phyloP scores from a whole-genome alignment of 768 basidiomycete species.

The Hygrocybe punicea region DNA sequence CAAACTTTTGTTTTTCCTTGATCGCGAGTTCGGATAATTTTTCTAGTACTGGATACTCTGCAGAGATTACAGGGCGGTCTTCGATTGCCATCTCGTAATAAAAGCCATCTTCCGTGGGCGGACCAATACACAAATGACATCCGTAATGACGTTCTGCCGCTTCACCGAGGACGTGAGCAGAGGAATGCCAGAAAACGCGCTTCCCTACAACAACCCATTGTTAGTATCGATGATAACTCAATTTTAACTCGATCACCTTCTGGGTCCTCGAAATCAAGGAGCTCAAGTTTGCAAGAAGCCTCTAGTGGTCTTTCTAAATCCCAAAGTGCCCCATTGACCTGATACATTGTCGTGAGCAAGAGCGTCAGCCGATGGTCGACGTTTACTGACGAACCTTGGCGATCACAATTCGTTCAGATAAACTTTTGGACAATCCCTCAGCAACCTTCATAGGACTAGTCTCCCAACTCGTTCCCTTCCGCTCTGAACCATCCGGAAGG shows the following conservation, averaged over 20 bases:
- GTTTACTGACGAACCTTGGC: slow-evolving; percentile 64
- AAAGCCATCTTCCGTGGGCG: slow-evolving; percentile 97
- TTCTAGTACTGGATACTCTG: slow-evolving; percentile 87
- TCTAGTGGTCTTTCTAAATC: slow-evolving; percentile 96
- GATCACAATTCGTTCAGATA: slow-evolving; percentile 88
- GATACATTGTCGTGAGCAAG: neutral
- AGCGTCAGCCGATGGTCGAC: neutral
- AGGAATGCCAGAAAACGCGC: slow-evolving; percentile 99
- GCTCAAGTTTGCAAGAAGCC: slow-evolving; percentile 68
- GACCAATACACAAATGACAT: slow-evolving; percentile 94
- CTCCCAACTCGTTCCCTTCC: slow-evolving; percentile 88
- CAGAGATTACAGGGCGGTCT: slow-evolving; percentile 73
- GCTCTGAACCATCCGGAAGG: slow-evolving; percentile 79
- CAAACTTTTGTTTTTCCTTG: slow-evolving; percentile 97
- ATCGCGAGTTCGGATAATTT: slow-evolving; percentile 82
- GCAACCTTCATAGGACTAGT: slow-evolving; percentile 91
- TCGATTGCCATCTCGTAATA: slow-evolving; percentile 98
- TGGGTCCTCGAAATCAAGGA: slow-evolving; percentile 89
- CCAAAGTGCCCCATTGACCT: slow-evolving; percentile 89
- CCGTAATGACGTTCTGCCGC: slow-evolving; percentile 95
- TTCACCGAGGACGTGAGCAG: slow-evolving; percentile 96
- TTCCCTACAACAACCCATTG: slow-evolving; percentile 54
- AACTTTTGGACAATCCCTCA: slow-evolving; percentile 78
- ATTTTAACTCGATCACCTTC: slow-evolving; percentile 50
- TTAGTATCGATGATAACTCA: slow-evolving; percentile 1